Conservation (phyloP, 202 grass and related monocot species). For the Carex sylvatica region DNA sequence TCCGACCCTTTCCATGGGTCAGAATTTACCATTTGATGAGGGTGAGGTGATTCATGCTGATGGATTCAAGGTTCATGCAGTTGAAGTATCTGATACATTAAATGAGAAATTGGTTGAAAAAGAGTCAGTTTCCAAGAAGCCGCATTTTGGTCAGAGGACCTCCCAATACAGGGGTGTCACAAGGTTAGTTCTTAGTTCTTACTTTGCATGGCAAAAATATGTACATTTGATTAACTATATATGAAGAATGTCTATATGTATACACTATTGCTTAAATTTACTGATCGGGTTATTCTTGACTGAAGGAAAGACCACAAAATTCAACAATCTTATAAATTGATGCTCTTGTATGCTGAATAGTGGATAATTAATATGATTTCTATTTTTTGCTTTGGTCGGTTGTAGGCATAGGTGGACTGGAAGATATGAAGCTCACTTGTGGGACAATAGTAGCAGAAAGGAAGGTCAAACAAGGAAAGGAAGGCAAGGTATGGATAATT, state of each 20-base stretch:
- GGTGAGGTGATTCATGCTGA: neutral
- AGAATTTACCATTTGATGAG: neutral
- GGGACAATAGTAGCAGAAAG: slow-evolving; percentile 92
- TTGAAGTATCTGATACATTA: neutral
- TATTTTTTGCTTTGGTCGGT: neutral
- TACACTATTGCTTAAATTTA: neutral
- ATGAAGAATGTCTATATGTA: neutral
- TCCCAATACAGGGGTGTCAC: slow-evolving; percentile 86
- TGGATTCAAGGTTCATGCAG: neutral
- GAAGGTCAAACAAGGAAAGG: slow-evolving; percentile 96
- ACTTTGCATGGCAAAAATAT: neutral
- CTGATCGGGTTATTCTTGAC: neutral
- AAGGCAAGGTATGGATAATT: slow-evolving; percentile 64
- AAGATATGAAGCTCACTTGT: slow-evolving; percentile 88
- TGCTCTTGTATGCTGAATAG: neutral
- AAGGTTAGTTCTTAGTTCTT: slow-evolving; percentile 32
- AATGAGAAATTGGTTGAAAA: slow-evolving; percentile 15
- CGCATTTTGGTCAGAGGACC: slow-evolving; percentile 85
- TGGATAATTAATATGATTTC: neutral
- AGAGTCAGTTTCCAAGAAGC: slow-evolving; percentile 33
- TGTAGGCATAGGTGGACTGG: slow-evolving; percentile 85
- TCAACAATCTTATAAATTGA: neutral
- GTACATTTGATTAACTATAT: neutral
- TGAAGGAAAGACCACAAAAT: neutral
- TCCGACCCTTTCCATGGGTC: slow-evolving; percentile 42